These are phyloP conservation scores for Psilocybe tampanensis DNA, from an alignment of 768 basidiomycete species.

Conservation along the genomic window DNA sequence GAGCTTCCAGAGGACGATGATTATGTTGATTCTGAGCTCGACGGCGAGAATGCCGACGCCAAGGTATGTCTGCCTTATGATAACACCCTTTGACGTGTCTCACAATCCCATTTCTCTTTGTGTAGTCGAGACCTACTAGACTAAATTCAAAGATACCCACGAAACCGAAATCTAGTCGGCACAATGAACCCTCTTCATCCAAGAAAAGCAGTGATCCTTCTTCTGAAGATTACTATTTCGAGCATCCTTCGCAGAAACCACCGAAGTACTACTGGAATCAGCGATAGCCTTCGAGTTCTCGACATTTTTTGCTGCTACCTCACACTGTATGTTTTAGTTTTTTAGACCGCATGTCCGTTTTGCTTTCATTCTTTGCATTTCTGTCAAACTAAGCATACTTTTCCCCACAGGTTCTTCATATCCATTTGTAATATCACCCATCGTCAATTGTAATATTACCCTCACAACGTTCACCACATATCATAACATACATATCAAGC, in stretches of 20 bases:
- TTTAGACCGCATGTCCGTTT: not conserved
- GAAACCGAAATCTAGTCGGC: constrained; percentile 6
- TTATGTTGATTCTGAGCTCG: constrained; percentile 14
- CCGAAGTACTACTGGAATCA: constrained; percentile 35
- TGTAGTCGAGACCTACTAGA: constrained; percentile 5
- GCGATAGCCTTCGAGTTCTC: constrained; percentile 11
- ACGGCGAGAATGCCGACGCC: constrained; percentile 2
- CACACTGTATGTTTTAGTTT: not conserved
- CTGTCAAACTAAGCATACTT: too few species aligned
- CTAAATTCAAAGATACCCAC: constrained; percentile 9
- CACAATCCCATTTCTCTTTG: not conserved
- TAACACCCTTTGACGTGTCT: not conserved
- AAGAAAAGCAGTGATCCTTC: constrained; percentile 8
- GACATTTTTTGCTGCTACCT: not conserved
- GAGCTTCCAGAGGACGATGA: constrained; percentile 10
- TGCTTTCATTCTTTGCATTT: not conserved
- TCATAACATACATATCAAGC: too few species aligned
- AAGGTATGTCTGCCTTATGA: not conserved
- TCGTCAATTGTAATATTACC: too few species aligned
- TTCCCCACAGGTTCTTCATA: too few species aligned
- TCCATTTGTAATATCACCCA: too few species aligned
- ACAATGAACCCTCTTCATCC: constrained; percentile 5
- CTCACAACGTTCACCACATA: too few species aligned
- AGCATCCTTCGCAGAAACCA: constrained; percentile 28
- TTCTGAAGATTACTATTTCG: constrained; percentile 26